A percentile compares a stretch with the other conserved stretches of the same genome.
phyloP scores from a whole-genome alignment of 2,329 filamentous ascomycete genomes.

The Ascochyta clinopodiicola region DNA sequence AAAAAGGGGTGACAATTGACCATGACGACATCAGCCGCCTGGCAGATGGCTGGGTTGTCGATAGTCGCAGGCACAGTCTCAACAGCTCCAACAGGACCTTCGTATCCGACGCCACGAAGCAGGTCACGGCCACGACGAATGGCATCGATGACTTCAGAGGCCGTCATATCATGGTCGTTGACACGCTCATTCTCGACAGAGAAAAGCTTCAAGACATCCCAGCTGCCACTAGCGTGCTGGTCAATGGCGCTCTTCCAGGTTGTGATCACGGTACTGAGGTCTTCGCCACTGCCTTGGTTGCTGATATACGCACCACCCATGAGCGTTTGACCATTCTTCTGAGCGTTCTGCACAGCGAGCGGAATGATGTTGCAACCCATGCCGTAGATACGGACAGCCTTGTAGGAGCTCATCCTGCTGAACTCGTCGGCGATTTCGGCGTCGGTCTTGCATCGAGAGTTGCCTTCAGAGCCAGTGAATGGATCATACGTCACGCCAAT shows the following conservation, averaged over 20 bases:
- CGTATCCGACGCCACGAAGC: constrained; percentile 69
- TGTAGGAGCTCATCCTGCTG: constrained; percentile 63
- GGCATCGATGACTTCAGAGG: constrained; percentile 63
- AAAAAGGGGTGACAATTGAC: constrained; percentile 88
- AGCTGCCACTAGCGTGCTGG: constrained; percentile 59
- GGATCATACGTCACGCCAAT: constrained; percentile 46
- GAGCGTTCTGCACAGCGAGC: constrained; percentile 67
- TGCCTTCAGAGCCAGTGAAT: constrained; percentile 27
- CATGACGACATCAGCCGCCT: constrained; percentile 77
- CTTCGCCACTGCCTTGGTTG: constrained; percentile 49
- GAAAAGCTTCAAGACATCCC: constrained; percentile 73
- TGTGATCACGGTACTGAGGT: constrained; percentile 59
- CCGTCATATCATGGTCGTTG: constrained; percentile 57
- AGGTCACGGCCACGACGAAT: constrained; percentile 63
- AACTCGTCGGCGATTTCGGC: constrained; percentile 71
- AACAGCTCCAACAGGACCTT: constrained; percentile 77
- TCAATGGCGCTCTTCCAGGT: constrained; percentile 66
- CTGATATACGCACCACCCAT: constrained; percentile 78
- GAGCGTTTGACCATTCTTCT: constrained; percentile 69
- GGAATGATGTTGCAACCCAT: constrained; percentile 77
- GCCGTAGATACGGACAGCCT: constrained; percentile 77
- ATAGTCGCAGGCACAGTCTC: constrained; percentile 78
- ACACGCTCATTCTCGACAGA: constrained; percentile 83
- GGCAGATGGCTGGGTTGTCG: constrained; percentile 72
- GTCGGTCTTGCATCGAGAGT: constrained; percentile 67